Evolutionary conservation across 257 asterid genomes (phyloP).

Genomic region (Anisodus tanguticus): DNA sequence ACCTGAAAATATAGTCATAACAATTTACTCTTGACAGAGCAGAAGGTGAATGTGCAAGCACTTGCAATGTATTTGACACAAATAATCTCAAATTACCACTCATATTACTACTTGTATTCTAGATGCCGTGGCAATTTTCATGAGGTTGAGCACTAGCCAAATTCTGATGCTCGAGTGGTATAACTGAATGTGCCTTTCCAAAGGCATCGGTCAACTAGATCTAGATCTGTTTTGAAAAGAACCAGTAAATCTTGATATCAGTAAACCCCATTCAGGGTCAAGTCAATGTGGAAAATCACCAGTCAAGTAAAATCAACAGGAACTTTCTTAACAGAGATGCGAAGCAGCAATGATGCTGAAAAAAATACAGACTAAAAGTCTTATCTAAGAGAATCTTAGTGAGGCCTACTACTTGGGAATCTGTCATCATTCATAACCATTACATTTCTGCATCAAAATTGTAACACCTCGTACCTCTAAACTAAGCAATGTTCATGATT

Average conservation of each 20-base stretch:
- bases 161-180: neutral
- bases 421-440: neutral
- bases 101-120: neutral
- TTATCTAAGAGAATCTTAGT: neutral
- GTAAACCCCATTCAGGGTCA: neutral
- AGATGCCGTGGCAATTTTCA: neutral
- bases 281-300: neutral
- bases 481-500: too few relatives aligned
- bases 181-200: neutral
- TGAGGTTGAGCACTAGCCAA: conserved; percentile 19
- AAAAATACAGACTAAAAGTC: neutral
- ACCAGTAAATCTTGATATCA: neutral
- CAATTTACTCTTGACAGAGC: neutral
- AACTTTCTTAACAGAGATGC: neutral
- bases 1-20: neutral
- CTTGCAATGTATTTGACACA: neutral
- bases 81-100: neutral
- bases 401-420: neutral
- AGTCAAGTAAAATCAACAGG: neutral
- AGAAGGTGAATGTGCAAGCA: conserved; percentile 11
- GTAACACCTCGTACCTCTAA: too few relatives aligned
- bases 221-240: neutral
- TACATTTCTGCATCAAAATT: too few relatives aligned
- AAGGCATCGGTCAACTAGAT: conserved; percentile 5
- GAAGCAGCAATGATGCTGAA: conserved; percentile 3